Base-by-base conservation (phyloP, 768 basidiomycete genomes). In the Phallus indusiatus region DNA sequence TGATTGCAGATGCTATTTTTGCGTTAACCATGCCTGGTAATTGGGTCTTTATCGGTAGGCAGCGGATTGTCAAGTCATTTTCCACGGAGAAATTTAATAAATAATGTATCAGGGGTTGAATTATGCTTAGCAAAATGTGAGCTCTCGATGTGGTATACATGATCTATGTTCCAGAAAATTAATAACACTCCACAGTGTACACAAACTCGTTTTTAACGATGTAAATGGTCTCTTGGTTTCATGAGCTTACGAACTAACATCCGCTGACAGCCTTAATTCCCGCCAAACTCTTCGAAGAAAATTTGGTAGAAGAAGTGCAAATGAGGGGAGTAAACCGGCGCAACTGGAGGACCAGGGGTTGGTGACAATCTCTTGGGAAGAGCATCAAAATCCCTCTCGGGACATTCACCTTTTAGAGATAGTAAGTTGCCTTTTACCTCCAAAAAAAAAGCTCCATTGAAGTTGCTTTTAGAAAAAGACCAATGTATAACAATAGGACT, bases 1-100 rank as follows among this genome's bases (percentile, higher is more conserved):
- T 56, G 21, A 56, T 48, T n/a, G 34, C 24, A 24, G 55, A 56
- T 35, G 55, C 55, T 18, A 33, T 56, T 48, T 56, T 46, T 48
- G 49, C 49, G 17, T 16, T 56, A 22, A 48, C 47, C 1, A 56
- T 56, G 55, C 55, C 46, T 47, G 46, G 34, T 18, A 56, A 56
- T 28, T 56, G 55, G 55, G 48, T 56, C 18, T 56, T 56, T 18
- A 56, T 56, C n/a, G 55, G 55, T 56, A 47, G 24, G 24, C 9
- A 46, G 10, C 12, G 5, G 5, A 33, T 46, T 1, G 16, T 55
- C 20, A n/a, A 28, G 33, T 56, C 10, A 8, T 35, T 37, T 33
- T 46, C 7, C n/a, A 14, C 16, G 12, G 22, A 22, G 17, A 21
- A 22, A 56, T 17, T 46, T 56, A 18, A 6, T 10, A 11, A 18